These are phyloP conservation scores for Bothriochloa decipiens DNA, from an alignment of 176 grass and related monocot genomes.

Conservation along the genomic window DNA sequence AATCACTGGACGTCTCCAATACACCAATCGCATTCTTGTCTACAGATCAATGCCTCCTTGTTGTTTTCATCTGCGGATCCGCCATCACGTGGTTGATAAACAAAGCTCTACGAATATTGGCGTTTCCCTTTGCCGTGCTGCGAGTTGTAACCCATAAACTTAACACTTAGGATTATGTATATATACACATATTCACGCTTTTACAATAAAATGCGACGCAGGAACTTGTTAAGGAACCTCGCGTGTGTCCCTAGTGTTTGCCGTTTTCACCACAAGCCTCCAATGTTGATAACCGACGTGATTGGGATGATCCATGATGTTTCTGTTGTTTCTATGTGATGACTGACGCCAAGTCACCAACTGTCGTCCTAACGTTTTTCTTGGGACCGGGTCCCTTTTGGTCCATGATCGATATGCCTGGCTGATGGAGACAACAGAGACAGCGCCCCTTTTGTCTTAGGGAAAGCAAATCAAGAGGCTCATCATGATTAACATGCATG, in stretches of 20 bases:
- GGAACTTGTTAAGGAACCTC: neutral
- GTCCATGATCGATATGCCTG: neutral
- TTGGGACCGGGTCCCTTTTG: neutral
- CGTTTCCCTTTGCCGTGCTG: too few species aligned
- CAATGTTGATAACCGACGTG: neutral
- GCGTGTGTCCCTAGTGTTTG: neutral
- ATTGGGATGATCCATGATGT: conserved; percentile 12
- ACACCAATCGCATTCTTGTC: too few species aligned
- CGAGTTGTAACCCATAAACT: too few species aligned
- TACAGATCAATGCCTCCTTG: too few species aligned
- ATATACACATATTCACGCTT: too few species aligned
- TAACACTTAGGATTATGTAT: too few species aligned
- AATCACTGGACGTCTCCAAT: too few species aligned
- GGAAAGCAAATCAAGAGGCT: neutral
- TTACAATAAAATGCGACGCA: too few species aligned
- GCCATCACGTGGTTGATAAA: too few species aligned
- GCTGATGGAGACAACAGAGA: neutral
- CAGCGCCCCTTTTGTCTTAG: neutral
- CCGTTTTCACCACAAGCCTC: neutral
- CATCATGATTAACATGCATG: neutral
- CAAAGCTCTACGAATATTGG: too few species aligned
- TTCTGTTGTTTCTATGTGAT: neutral
- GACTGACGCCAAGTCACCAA: neutral
- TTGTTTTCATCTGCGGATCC: too few species aligned
- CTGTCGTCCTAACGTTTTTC: neutral